Evolutionary conservation across 2,329 filamentous ascomycete species (phyloP).

Genomic region (Fusarium tjaetaba): DNA sequence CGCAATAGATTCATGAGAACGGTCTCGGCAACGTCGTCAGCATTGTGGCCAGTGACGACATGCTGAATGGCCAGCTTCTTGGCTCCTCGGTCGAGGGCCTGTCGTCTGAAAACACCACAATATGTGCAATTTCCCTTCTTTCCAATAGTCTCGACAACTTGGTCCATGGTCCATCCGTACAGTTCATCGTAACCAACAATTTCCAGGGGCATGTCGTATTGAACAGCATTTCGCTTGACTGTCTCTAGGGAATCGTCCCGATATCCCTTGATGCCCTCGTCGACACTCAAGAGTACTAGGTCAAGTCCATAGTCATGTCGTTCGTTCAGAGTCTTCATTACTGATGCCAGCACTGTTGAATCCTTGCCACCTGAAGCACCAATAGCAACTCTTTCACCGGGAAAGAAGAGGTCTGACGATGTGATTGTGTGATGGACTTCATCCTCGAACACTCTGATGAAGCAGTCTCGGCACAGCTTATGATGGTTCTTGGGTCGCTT

Average conservation of each 20-base stretch:
- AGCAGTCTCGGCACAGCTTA: slow-evolving; percentile 91
- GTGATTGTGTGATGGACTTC: slow-evolving; percentile 95
- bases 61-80: slow-evolving; percentile 88
- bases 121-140: slow-evolving; percentile 99
- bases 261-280: slow-evolving; percentile 97
- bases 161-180: slow-evolving; percentile 99
- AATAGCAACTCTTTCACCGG: slow-evolving; percentile 89
- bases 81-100: slow-evolving; percentile 92
- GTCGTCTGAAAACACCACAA: slow-evolving; percentile 93
- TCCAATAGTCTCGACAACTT: slow-evolving; percentile 94
- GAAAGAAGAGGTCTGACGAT: slow-evolving; percentile 80
- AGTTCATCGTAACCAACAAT: slow-evolving; percentile 94
- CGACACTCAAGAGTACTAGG: slow-evolving; percentile 87
- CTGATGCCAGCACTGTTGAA: slow-evolving; percentile 93
- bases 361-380: slow-evolving; percentile 98
- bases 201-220: slow-evolving; percentile 91
- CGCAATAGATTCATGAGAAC: slow-evolving; percentile 96
- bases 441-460: slow-evolving; percentile 86
- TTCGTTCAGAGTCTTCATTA: slow-evolving; percentile 94
- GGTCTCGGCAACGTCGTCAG: slow-evolving; percentile 96
- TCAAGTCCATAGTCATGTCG: slow-evolving; percentile 87
- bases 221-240: slow-evolving; percentile 89
- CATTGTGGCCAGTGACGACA: slow-evolving; percentile 97
- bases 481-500: slow-evolving; percentile 94
- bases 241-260: slow-evolving; percentile 96